Base-by-base conservation (phyloP, 129 eudicot species). In the Solidago caesia region DNA sequence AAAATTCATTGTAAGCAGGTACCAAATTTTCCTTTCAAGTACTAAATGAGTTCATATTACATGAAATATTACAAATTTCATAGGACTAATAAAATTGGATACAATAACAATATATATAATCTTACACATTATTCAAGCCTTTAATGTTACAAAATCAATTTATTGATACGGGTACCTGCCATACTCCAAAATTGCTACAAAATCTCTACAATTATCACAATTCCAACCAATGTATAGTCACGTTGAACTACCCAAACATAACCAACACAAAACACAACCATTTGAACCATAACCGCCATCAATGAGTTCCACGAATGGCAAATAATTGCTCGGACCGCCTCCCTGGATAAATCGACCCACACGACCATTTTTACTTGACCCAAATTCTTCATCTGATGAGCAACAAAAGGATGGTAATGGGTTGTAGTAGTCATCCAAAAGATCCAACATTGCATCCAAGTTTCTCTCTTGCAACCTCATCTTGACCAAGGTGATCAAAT, bases 231-330 rank as follows among this genome's bases (percentile, higher is more conserved):
- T 21, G 78, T 81, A 64, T 78, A 82, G 47, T 94, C 97, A 25
- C 85, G 85, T 53, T 88, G 81, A 14, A 94, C 87, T 47, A 90
- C 98, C 97, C 98, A 94, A 14, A 90, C 87, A 58, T 82, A 83
- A 59, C 77, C 88, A 57, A 88, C 96, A 43, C 98, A 91, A 67
- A 86, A 87, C 0, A 97, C 87, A 5, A 90, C 87, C 42, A 96
- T 96, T 68, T 90, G 97, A 44, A 90, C 87, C 97, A 94, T 88
- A 58, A 94, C 98, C 33, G 98, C 98, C 76, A 86, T 83, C 72
- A 94, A 79, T 0, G 96, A 85, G 76, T 90, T 94, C 86, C 96
- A 71, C 4, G 89, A 97, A 58, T 85, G 81, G 74, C 98, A 93
- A 16, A 85, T 72, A 4, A 90, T 80, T 0, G 92, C 87, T 86